Evolutionary conservation across 257 asterid genomes (phyloP), one percentile per base, ranked within the genome.

Genomic region (Mentha longifolia): DNA sequence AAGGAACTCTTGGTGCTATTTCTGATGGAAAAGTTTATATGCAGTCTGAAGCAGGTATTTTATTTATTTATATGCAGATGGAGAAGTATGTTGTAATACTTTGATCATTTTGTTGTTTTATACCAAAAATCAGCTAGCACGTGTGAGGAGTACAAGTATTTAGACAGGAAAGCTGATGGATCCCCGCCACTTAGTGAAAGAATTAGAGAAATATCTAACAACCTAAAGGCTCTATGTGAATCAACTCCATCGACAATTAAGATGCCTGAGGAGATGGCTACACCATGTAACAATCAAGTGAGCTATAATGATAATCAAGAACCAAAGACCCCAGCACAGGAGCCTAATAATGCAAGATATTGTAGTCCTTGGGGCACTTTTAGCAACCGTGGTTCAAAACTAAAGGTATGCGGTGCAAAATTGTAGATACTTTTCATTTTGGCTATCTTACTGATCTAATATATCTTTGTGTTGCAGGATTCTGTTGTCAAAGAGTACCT

Each of bases 141-240:
- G 22, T 79, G 39, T 67, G 82, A 78, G 72, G 81, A 78, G 67
- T 77, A 63, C 60, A 71, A 51, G 11, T 43, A 22, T 70, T 28
- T 73, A 45, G 54, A 13, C 68, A 74, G 51, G 35, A 76, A 61
- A 61, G 76, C 68, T 11, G 74, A 54, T 52, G 81, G 72, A 61
- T 86, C 96, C 12, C 96, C 94, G 19, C 87, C 85, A 61, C 85
- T 94, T 7, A 94, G 95, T 76, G 85, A 70, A 67, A 81, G 79
- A 78, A 74, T 94, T 17, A 71, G 79, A 73, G 91, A 85, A 80
- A 59, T 94, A 75, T 74, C 90, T 10, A 75, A 87, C 60, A 80
- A 73, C 61, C 67, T 94, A 35, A 88, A 81, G 61, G 45, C 82
- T 15, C 73, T 93, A 57, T 73, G 68, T 65, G 78, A 94, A 68